phyloP scores from a whole-genome alignment of 352 stramenopile genomes.

The Globisporangium alternatum region DNA sequence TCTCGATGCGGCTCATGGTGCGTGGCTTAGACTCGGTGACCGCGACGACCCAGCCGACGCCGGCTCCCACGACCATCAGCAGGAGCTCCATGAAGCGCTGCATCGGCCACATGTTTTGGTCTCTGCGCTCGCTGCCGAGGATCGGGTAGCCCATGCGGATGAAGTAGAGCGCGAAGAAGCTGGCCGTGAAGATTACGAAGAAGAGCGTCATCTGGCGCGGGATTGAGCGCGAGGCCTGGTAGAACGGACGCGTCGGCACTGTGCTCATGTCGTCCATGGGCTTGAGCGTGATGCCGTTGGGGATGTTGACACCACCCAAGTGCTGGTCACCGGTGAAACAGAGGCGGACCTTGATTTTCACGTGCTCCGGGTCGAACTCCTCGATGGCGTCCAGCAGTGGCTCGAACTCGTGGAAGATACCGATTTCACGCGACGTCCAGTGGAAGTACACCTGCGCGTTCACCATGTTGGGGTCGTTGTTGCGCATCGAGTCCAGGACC shows the following conservation, averaged over 20 bases:
- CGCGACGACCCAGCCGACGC: constrained; percentile 56
- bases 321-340: constrained; percentile 84
- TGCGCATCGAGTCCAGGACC: constrained; percentile 77
- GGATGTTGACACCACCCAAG: constrained; percentile 64
- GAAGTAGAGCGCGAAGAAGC: constrained; percentile 67
- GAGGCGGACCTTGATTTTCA: constrained; percentile 65
- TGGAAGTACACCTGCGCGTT: constrained; percentile 82
- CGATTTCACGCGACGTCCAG: constrained; percentile 81
- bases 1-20: constrained; percentile 74
- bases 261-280: constrained; percentile 82
- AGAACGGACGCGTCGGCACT: constrained; percentile 75
- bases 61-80: constrained; percentile 66
- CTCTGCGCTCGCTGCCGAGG: constrained; percentile 45
- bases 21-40: constrained; percentile 64
- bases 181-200: constrained; percentile 76
- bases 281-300: constrained; percentile 72
- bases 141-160: constrained; percentile 74
- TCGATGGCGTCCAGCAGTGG: constrained; percentile 75
- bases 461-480: constrained; percentile 66
- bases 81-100: constrained; percentile 75
- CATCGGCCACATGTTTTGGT: constrained; percentile 82
- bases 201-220: constrained; percentile 74
- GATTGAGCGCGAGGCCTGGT: constrained; percentile 64
- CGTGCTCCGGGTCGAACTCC: constrained; percentile 65
- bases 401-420: constrained; percentile 85